Base-by-base conservation (phyloP, 148 eudicot species). In the Chenopodium berlandieri region DNA sequence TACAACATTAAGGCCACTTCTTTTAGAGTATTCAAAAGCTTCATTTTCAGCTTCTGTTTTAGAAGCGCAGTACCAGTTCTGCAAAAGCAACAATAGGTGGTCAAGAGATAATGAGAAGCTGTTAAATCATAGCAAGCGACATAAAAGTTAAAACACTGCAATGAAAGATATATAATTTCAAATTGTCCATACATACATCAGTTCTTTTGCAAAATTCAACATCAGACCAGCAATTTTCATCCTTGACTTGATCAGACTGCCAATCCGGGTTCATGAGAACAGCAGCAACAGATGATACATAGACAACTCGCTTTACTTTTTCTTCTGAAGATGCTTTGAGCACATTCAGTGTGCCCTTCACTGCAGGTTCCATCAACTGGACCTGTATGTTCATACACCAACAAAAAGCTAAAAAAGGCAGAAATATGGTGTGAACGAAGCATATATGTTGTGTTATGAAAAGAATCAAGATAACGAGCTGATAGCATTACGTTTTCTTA, bases 1-100 rank as follows among this genome's bases (percentile, higher is more conserved):
- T 63, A 93, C 91, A 48, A 95, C 66, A 84, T 91, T 89, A 20
- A 95, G 90, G 60, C 93, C 94, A 78, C 68, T 88, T 75, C 80
- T 78, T 84, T 88, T 88, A 6, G 92, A 92, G 81, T 89, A 92
- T 78, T 91, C 91, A 86, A 83, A 83, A 48, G 96, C 97, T 89
- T 89, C 88, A 56, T 73, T 78, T 85, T 95, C 98, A 44, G 98
- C 97, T 80, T 79, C 90, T 34, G 93, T 90, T 84, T 95, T 95
- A 30, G 93, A 88, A 78, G 86, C 85, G 85, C 87, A 91, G 83
- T 95, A 95, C 98, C 95, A 92, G 75, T 95, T 90, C 97, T 93
- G 88, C 58, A 86, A 30, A 64, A 37, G 27, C 56, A 75, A 2
- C 46, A 73, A 54, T 48, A 48, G 80, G 11, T 67, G 4, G 14